Evolutionary conservation across 371 early-diverging fungal genomes (phyloP).

Genomic region (Mortierella polycephala): DNA sequence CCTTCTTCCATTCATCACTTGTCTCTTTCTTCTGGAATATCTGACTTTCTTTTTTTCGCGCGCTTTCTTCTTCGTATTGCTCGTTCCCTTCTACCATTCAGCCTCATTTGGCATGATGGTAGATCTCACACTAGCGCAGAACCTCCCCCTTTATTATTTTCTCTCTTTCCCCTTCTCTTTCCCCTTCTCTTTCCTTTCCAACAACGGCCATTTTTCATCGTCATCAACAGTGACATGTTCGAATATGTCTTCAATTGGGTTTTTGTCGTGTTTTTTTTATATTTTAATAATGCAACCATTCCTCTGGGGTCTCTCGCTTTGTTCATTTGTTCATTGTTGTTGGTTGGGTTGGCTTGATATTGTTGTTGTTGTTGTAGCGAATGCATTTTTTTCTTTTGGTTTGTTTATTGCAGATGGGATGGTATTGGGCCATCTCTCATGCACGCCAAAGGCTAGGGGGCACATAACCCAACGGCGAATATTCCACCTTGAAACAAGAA

Average conservation of each 20-base stretch:
- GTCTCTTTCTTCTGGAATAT: too few relatives aligned
- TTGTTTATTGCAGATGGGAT: background rate
- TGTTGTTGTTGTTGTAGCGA: too few relatives aligned
- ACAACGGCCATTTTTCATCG: background rate
- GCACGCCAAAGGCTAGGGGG: background rate
- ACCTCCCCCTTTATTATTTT: background rate
- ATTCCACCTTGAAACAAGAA: too few relatives aligned
- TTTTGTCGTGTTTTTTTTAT: too few relatives aligned
- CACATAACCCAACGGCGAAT: too few relatives aligned
- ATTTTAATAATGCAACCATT: too few relatives aligned
- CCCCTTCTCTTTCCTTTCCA: background rate
- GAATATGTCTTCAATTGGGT: too few relatives aligned
- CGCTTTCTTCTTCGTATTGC: too few relatives aligned
- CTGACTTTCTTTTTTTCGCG: background rate
- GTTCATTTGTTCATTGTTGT: background rate
- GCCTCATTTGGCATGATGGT: too few relatives aligned
- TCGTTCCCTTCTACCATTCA: background rate
- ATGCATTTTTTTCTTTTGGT: constrained; percentile 5
- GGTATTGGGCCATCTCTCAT: constrained; percentile 12
- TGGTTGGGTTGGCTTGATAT: too few relatives aligned
- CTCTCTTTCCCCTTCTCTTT: background rate
- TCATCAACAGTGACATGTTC: too few relatives aligned
- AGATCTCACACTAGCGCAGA: background rate
- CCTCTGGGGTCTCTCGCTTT: background rate
- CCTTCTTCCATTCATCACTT: background rate